Base-by-base conservation (phyloP, 257 asterid genomes). In the Paulownia fortunei region DNA sequence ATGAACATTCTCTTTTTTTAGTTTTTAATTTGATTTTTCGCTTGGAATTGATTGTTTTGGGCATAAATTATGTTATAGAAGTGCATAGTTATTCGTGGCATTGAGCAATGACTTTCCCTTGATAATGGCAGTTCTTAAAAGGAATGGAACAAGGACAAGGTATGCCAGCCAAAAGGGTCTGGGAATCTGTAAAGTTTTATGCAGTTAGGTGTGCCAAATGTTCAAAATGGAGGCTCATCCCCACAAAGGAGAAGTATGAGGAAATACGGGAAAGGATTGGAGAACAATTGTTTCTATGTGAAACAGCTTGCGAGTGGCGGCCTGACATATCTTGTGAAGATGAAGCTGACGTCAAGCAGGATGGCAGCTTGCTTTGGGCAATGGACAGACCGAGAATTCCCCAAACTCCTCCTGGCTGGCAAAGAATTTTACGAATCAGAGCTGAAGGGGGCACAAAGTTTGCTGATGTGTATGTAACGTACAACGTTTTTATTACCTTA, bases 191-290 rank as follows among this genome's bases (percentile, higher is more conserved):
- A 1, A 72, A 67, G 54, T 65, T 42, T 0, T 85, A 85, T 9
- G 63, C 86, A 0, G 84, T 87, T 12, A 73, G 88, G 51, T 94
- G 98, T 18, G 92, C 80, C 2, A 69, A 51, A 49, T 92, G 96
- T 81, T 90, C 84, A 6, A n/a, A n/a, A n/a, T n/a, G n/a, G n/a
- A n/a, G n/a, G n/a, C n/a, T n/a, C n/a, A n/a, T n/a, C n/a, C n/a
- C 96, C 1, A 73, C 89, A 10, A 90, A 88, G 78, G 86, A 90
- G 37, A 90, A 84, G 64, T 93, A 93, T 1, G 96, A 93, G 64
- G 90, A 90, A 62, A 93, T 93, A 74, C 69, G 97, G 73, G 93
- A 89, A 47, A 79, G 49, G 23, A 85, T 92, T 11, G 67, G 82
- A 27, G 90, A 90, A 72, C 39, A 69, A 16, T 84, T 92, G 63